These are phyloP conservation scores for Rhododendron molle DNA, from an alignment of 148 eudicot genomes.

Conservation along the genomic window DNA sequence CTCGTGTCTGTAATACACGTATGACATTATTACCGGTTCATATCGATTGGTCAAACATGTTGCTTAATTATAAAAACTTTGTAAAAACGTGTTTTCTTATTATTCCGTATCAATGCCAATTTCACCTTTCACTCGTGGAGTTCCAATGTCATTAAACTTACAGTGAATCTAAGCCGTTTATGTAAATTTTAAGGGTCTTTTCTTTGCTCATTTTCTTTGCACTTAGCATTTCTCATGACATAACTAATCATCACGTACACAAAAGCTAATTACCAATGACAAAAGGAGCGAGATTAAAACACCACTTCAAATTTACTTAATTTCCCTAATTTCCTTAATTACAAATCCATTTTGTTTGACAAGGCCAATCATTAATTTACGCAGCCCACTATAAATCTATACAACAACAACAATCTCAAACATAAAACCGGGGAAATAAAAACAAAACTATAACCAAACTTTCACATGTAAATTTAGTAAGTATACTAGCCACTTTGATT, in stretches of 20 bases:
- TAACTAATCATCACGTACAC: background rate
- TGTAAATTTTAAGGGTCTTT: too few species aligned
- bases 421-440: background rate
- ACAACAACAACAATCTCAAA: background rate
- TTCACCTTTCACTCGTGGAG: background rate
- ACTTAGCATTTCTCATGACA: too few species aligned
- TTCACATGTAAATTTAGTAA: background rate
- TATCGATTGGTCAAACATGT: background rate
- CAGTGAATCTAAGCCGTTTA: too few species aligned
- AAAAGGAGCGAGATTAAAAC: background rate
- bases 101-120: background rate
- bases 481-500: background rate
- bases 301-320: background rate
- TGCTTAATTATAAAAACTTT: background rate
- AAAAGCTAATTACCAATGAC: background rate
- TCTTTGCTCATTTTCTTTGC: too few species aligned
- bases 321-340: background rate
- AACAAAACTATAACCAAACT: background rate
- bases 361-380: background rate
- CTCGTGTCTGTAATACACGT: too few species aligned
- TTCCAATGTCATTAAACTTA: too few species aligned
- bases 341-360: background rate
- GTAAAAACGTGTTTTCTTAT: background rate
- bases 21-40: background rate
- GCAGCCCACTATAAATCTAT: background rate